Percentiles rank a stretch among this genome's conserved stretches.
phyloP scores from a whole-genome alignment of 1,284 basidiomycete genomes.

The Apiotrichum gracile region DNA sequence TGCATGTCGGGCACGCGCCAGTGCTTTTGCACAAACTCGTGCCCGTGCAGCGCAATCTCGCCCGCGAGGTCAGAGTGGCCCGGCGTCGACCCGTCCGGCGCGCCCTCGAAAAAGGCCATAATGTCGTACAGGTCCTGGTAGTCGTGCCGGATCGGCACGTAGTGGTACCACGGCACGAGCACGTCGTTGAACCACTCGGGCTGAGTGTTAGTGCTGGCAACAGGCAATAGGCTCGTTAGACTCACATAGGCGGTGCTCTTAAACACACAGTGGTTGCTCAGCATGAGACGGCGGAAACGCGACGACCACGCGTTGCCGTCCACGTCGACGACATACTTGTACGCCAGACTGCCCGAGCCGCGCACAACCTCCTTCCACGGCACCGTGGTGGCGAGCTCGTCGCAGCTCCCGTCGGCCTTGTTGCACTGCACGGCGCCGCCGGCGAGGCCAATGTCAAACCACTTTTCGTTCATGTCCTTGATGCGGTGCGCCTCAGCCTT shows the following conservation, averaged over 20 bases:
- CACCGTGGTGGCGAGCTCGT: constrained; percentile 36
- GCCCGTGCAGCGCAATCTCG: constrained; percentile 44
- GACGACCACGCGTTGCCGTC: constrained; percentile 50
- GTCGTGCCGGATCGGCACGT: constrained; percentile 42
- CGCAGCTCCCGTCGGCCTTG: constrained; percentile 43
- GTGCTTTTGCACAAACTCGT: constrained; percentile 38
- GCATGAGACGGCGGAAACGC: constrained; percentile 41
- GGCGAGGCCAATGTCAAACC: constrained; percentile 36
- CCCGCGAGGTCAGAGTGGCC: constrained; percentile 45
- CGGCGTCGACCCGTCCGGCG: constrained; percentile 40
- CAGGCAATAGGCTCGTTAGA: not conserved
- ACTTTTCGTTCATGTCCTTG: constrained; percentile 26
- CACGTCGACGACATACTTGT: constrained; percentile 48
- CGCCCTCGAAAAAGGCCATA: constrained; percentile 49
- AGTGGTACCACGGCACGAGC: constrained; percentile 46
- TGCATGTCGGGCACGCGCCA: constrained; percentile 50
- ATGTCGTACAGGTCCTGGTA: constrained; percentile 47
- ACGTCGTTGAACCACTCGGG: constrained; percentile 34
- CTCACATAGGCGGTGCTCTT: constrained; percentile 42
- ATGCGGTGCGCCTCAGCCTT: constrained; percentile 16
- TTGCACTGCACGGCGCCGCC: constrained; percentile 39
- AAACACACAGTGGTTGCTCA: constrained; percentile 35
- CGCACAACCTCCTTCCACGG: constrained; percentile 33
- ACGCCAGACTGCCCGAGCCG: constrained; percentile 26
- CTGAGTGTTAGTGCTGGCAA: not conserved